phyloP scores from a whole-genome alignment of 495 filamentous ascomycete genomes.

The Hyaloscypha hepaticicola region DNA sequence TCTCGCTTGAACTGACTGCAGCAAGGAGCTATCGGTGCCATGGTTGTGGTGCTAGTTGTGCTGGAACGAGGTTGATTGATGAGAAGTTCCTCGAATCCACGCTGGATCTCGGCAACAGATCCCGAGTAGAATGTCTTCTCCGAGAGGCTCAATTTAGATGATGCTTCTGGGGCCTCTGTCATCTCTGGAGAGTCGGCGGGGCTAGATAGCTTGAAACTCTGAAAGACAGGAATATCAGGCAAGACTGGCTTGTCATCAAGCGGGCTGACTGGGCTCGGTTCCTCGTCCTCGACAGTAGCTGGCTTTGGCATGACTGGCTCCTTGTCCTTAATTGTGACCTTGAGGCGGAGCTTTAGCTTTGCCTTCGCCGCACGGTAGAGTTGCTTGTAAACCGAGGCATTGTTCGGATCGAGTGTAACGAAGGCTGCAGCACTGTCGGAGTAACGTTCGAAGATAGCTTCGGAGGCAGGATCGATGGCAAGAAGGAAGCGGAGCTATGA shows the following conservation, averaged over 20 bases:
- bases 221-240: background rate
- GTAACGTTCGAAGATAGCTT: slow-evolving; percentile 85
- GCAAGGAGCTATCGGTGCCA: slow-evolving; percentile 11
- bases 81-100: slow-evolving; percentile 33
- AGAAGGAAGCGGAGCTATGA: slow-evolving; percentile 75
- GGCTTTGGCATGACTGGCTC: slow-evolving; percentile 39
- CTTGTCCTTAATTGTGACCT: slow-evolving; percentile 53
- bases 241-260: slow-evolving; percentile 8
- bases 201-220: slow-evolving; percentile 1
- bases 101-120: slow-evolving; percentile 31
- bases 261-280: slow-evolving; percentile 27
- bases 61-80: slow-evolving; percentile 26
- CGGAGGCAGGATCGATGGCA: slow-evolving; percentile 61
- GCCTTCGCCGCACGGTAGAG: slow-evolving; percentile 96
- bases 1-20: slow-evolving; percentile 15
- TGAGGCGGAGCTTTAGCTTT: slow-evolving; percentile 94
- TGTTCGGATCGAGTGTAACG: slow-evolving; percentile 73
- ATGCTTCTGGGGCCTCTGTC: background rate
- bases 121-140: slow-evolving; percentile 8
- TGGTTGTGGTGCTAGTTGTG: background rate
- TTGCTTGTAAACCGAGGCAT: slow-evolving; percentile 88
- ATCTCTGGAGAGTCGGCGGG: background rate
- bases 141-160: background rate
- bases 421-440: slow-evolving; percentile 88
- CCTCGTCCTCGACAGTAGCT: slow-evolving; percentile 44